Base-by-base conservation (phyloP, 139 green algal species). In the Limnomonas spitsbergensis region DNA sequence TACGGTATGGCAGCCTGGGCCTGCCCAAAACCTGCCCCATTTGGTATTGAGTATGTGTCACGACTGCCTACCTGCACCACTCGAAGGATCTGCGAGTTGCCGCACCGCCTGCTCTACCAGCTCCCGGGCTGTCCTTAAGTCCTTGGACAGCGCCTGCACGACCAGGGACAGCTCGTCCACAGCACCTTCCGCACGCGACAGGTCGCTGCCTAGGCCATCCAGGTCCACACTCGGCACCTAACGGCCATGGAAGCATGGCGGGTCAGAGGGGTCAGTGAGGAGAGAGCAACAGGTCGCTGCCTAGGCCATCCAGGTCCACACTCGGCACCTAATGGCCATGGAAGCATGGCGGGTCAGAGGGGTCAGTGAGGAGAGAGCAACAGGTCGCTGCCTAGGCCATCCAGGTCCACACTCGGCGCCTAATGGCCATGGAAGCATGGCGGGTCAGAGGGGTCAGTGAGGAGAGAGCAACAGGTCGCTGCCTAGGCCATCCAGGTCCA, bases 221-320 rank as follows among this genome's bases (percentile, higher is more conserved):
- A 97, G 84, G 78, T 94, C 89, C 31, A 96, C 92, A 36, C 69
- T 86, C 36, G 92, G 91, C 3, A 85, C 89, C 75, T 88, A 75
- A 42, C 80, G 73, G 37, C 54, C 37, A 36, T 35, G 9, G 4
- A 54, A 9, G 42, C 6, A 9, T 6, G 6, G 7, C 6, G 6
- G 6, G 42, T 54, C 6, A 54, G 9, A 27, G 42, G 42, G 42
- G 9, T 9, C 6, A 54, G 42, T 54, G 42, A 54, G n/a, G n/a
- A 54, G 6, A 9, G 42, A 27, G 42, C 42, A 54, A 9, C 42
- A 54, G 42, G 9, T 54, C 9, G 42, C 42, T 27, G 42, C 7
- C 9, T 6, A 27, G 9, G 42, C 9, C 42, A 54, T 6, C 42
- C 6, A 54, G 42, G n/a, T n/a, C n/a, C n/a, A n/a, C n/a, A n/a